Conservation (phyloP, 2,329 filamentous ascomycete genomes). For the Pseudogymnoascus sp. region DNA sequence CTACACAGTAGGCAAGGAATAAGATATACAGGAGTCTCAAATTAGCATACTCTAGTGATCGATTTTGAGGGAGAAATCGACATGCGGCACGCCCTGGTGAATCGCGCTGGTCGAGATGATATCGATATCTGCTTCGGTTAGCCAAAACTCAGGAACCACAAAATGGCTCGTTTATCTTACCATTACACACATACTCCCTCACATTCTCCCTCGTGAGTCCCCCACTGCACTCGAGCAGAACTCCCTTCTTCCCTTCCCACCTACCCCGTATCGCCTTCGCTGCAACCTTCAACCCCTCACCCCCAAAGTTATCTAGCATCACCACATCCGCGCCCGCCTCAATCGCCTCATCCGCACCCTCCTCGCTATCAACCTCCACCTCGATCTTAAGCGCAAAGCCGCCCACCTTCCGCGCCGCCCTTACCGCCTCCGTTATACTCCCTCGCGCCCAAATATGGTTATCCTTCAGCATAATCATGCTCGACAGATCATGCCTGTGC, state of each 20-base stretch:
- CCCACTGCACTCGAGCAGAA: slow-evolving; percentile 87
- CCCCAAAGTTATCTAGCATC: slow-evolving; percentile 94
- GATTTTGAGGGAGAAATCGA: slow-evolving; percentile 96
- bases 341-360: slow-evolving; percentile 86
- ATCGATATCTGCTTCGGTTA: slow-evolving; percentile 62
- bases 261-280: slow-evolving; percentile 68
- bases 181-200: slow-evolving; percentile 65
- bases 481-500: slow-evolving; percentile 82
- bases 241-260: slow-evolving; percentile 66
- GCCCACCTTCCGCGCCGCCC: slow-evolving; percentile 71
- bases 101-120: slow-evolving; percentile 95
- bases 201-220: slow-evolving; percentile 83
- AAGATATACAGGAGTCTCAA: background rate
- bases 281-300: slow-evolving; percentile 66
- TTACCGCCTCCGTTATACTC: slow-evolving; percentile 78
- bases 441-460: slow-evolving; percentile 93
- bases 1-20: background rate
- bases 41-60: slow-evolving; percentile 30
- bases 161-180: slow-evolving; percentile 36
- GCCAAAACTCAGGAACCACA: slow-evolving; percentile 15
- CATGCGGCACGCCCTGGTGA: slow-evolving; percentile 86
- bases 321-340: slow-evolving; percentile 86
- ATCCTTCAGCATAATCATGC: slow-evolving; percentile 99
- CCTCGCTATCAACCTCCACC: slow-evolving; percentile 85
- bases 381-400: slow-evolving; percentile 93